These are phyloP conservation scores for Geranium incanum DNA, from an alignment of 441 rosid genomes.

Conservation along the genomic window DNA sequence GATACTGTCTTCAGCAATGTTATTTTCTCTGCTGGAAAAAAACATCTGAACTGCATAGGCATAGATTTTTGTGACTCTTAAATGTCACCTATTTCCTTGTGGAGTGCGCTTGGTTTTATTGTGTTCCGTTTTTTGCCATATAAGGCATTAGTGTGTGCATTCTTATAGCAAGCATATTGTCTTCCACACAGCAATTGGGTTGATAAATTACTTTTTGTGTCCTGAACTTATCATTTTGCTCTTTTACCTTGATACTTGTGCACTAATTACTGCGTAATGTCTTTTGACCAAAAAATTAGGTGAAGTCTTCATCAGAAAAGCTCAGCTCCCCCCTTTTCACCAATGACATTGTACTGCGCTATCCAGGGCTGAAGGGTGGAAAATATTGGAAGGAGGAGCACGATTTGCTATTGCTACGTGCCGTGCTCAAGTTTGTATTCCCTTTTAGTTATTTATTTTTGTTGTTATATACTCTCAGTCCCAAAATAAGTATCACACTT, in stretches of 20 bases:
- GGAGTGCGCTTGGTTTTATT: background rate
- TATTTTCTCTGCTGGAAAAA: no score
- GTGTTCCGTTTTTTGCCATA: background rate
- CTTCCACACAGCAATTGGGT: background rate
- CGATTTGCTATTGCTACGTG: constrained; percentile 62
- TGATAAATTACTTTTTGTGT: background rate
- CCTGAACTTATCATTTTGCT: background rate
- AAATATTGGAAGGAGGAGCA: constrained; percentile 90
- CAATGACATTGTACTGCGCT: constrained; percentile 57
- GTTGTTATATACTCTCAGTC: background rate
- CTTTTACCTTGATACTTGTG: background rate
- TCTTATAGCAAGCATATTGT: background rate
- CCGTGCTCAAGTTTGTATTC: constrained; percentile 68
- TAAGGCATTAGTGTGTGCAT: background rate
- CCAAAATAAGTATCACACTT: background rate
- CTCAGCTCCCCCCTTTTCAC: constrained; percentile 49
- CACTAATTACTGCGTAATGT: background rate
- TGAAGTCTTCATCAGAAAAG: constrained; percentile 45
- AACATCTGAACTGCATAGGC: background rate
- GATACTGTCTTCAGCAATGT: no score
- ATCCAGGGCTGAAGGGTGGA: constrained; percentile 77
- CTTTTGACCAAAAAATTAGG: constrained; percentile 37
- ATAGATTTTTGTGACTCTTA: background rate
- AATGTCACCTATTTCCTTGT: background rate
- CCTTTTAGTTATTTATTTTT: constrained; percentile 8